Evolutionary conservation across 2,329 filamentous ascomycete genomes (phyloP).

Genomic region (Claviceps humidiphila): DNA sequence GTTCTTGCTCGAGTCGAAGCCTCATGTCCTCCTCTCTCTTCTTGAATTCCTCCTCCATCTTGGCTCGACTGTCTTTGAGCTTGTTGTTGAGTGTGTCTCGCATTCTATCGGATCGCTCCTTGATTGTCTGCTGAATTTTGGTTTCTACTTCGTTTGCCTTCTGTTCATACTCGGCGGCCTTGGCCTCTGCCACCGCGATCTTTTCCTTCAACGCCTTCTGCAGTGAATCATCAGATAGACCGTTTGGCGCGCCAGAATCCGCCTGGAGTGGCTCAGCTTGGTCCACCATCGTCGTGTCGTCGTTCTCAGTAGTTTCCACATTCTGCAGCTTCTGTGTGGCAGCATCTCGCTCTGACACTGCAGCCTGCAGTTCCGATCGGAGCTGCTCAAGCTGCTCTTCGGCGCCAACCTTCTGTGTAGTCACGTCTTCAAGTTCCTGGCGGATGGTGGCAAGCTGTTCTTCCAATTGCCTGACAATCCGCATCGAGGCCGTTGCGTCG

Average conservation of each 20-base stretch:
- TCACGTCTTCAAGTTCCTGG: slow-evolving; percentile 53
- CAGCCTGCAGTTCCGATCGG: slow-evolving; percentile 45
- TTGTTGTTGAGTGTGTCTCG: slow-evolving; percentile 55
- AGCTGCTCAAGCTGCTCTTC: slow-evolving; percentile 47
- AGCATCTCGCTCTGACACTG: slow-evolving; percentile 51
- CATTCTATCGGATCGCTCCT: slow-evolving; percentile 56
- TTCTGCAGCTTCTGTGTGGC: slow-evolving; percentile 30
- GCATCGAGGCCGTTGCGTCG: slow-evolving; percentile 25
- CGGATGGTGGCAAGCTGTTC: slow-evolving; percentile 34
- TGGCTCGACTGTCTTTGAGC: slow-evolving; percentile 49
- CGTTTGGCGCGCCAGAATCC: slow-evolving; percentile 9
- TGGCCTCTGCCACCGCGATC: slow-evolving; percentile 46
- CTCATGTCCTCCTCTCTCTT: slow-evolving; percentile 40
- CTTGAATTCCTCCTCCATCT: slow-evolving; percentile 38
- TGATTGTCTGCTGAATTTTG: slow-evolving; percentile 45
- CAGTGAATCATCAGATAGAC: slow-evolving; percentile 43
- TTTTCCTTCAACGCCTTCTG: slow-evolving; percentile 47
- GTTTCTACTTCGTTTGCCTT: slow-evolving; percentile 53
- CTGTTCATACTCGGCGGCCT: slow-evolving; percentile 49
- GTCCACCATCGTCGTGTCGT: not conserved
- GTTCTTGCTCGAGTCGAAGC: slow-evolving; percentile 48
- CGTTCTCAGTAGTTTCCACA: slow-evolving; percentile 11
- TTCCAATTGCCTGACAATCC: slow-evolving; percentile 36
- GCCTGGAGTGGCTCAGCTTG: not conserved
- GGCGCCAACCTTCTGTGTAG: slow-evolving; percentile 54